phyloP scores from a whole-genome alignment of 2,329 filamentous ascomycete genomes.

The Pezicula radicicola region DNA sequence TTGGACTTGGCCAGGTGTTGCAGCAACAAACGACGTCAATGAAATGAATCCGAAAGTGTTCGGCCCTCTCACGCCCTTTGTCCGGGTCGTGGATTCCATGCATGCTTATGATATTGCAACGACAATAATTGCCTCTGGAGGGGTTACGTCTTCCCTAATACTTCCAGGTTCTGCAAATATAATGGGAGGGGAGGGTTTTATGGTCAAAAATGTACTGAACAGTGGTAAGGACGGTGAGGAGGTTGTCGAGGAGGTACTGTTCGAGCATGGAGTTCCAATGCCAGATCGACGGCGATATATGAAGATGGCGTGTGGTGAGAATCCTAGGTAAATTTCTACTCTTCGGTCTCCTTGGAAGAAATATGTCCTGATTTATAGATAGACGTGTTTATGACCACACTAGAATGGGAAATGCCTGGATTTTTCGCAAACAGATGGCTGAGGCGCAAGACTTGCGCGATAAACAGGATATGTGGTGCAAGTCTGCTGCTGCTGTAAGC shows the following conservation, averaged over 20 bases:
- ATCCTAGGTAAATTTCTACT: slow-evolving; percentile 26
- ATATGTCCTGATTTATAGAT: too few species aligned
- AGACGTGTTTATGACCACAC: slow-evolving; percentile 32
- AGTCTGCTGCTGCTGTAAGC: slow-evolving; percentile 18
- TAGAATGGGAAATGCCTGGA: slow-evolving; percentile 37
- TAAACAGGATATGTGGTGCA: slow-evolving; percentile 33
- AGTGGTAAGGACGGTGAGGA: slow-evolving; percentile 33
- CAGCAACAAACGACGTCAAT: slow-evolving; percentile 33
- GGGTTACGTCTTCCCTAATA: slow-evolving; percentile 42
- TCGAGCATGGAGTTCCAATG: slow-evolving; percentile 35
- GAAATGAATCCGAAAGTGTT: slow-evolving; percentile 28
- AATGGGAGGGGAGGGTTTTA: slow-evolving; percentile 41
- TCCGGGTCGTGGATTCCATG: slow-evolving; percentile 36
- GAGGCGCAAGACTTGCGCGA: slow-evolving; percentile 32
- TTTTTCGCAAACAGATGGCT: slow-evolving; percentile 36
- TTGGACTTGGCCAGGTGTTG: slow-evolving; percentile 30
- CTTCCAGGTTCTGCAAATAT: slow-evolving; percentile 41
- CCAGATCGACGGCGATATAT: slow-evolving; percentile 34
- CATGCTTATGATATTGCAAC: slow-evolving; percentile 38
- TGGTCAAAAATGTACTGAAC: slow-evolving; percentile 37
- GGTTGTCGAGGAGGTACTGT: slow-evolving; percentile 38
- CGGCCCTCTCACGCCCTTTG: slow-evolving; percentile 34
- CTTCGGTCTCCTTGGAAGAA: too few species aligned
- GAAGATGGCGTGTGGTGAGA: slow-evolving; percentile 46
- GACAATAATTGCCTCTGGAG: slow-evolving; percentile 37